phyloP scores from a whole-genome alignment of 2,329 filamentous ascomycete species.

The Cryphonectria radicalis region DNA sequence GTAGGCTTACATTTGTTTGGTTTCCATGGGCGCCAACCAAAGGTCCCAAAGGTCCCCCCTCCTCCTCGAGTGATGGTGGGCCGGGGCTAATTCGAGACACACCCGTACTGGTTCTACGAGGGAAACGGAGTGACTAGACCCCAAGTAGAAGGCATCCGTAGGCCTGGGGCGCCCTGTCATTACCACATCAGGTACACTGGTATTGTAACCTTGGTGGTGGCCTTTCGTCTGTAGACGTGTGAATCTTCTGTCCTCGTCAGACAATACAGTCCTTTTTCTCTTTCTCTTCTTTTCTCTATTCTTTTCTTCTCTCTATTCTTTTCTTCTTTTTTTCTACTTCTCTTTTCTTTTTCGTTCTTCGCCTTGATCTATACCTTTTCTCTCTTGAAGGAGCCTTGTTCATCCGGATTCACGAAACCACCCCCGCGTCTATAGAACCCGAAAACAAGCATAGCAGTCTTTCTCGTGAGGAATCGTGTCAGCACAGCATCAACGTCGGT shows the following conservation, averaged over 20 bases:
- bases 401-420: no score
- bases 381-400: not conserved
- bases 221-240: not conserved
- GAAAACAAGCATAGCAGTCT: not conserved
- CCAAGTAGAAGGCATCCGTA: conserved; percentile 3
- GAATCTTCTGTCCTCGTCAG: not conserved
- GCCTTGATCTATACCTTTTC: not conserved
- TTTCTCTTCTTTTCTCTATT: not conserved
- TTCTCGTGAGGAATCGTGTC: not conserved
- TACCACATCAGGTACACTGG: not conserved
- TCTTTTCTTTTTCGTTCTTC: not conserved
- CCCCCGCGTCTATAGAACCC: not conserved
- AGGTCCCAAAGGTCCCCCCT: not conserved
- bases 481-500: not conserved
- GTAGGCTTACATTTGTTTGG: not conserved
- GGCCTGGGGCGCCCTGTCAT: conserved; percentile 3
- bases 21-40: not conserved
- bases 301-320: not conserved
- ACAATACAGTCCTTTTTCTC: not conserved
- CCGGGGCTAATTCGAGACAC: not conserved
- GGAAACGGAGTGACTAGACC: not conserved
- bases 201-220: not conserved
- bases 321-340: not conserved
- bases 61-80: not conserved
- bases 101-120: not conserved